These are phyloP conservation scores for Didymella segeticola DNA, from an alignment of 2,329 filamentous ascomycete genomes.

Conservation along the genomic window DNA sequence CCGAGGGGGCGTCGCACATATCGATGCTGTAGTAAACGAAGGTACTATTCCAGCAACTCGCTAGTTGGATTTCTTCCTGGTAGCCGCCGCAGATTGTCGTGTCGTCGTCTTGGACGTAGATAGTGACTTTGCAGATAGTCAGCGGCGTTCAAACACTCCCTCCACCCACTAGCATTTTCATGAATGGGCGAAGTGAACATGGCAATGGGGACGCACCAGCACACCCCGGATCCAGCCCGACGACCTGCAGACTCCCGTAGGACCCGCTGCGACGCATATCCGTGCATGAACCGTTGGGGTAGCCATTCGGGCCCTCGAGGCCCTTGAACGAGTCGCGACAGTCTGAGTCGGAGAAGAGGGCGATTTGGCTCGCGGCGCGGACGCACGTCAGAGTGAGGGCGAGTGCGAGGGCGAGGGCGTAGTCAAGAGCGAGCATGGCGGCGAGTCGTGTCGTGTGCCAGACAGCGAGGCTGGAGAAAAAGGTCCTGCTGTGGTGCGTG, in stretches of 20 bases:
- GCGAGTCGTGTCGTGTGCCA: too few species aligned
- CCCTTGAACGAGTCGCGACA: conserved; percentile 7
- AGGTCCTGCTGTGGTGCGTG: too few species aligned
- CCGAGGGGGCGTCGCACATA: conserved; percentile 9
- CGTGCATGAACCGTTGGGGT: conserved; percentile 10
- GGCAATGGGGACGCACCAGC: neutral
- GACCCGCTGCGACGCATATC: conserved; percentile 6
- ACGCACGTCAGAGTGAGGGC: too few species aligned
- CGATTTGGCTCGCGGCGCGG: neutral
- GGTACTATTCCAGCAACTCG: conserved; percentile 16
- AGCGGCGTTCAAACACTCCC: too few species aligned
- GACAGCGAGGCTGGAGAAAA: too few species aligned
- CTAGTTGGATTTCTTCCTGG: conserved; percentile 9
- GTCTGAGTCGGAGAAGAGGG: conserved; percentile 6
- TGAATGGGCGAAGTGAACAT: neutral
- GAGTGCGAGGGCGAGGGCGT: neutral
- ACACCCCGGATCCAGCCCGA: conserved; percentile 8
- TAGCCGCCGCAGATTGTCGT: conserved; percentile 6
- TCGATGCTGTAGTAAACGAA: conserved; percentile 20
- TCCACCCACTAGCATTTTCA: too few species aligned
- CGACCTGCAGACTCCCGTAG: conserved; percentile 14
- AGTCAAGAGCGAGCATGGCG: too few species aligned
- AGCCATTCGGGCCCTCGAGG: conserved; percentile 11
- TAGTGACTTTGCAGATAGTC: conserved; percentile 5
- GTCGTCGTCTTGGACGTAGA: conserved; percentile 11